phyloP scores from a whole-genome alignment of 2,329 filamentous ascomycete genomes.

The Ophiostoma ulmi region DNA sequence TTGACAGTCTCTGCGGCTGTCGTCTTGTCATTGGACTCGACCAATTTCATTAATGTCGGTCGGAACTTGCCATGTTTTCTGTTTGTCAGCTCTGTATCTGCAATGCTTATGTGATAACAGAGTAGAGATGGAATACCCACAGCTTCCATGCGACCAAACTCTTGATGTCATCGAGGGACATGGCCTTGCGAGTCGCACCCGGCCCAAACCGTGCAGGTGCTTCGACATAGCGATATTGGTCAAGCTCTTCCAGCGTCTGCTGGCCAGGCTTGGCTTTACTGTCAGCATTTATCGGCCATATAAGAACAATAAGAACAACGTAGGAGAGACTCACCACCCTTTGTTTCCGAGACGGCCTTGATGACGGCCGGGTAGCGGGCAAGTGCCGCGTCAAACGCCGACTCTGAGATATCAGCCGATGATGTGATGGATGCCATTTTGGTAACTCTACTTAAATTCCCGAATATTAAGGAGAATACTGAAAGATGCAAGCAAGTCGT shows the following conservation, averaged over 20 bases:
- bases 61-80: constrained; percentile 57
- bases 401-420: constrained; percentile 19
- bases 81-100: constrained; percentile 3
- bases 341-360: constrained; percentile 41
- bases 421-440: constrained; percentile 1
- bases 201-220: constrained; percentile 46
- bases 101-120: not conserved
- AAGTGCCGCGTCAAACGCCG: constrained; percentile 20
- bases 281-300: constrained; percentile 28
- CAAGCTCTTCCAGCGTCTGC: constrained; percentile 52
- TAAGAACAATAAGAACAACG: not conserved
- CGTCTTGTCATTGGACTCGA: constrained; percentile 54
- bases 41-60: constrained; percentile 55
- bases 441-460: too few species aligned
- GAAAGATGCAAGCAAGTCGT: too few species aligned
- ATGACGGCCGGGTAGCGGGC: constrained; percentile 36
- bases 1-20: constrained; percentile 46
- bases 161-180: constrained; percentile 55
- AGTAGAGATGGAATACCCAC: constrained; percentile 39
- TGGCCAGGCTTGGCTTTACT: constrained; percentile 45
- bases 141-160: constrained; percentile 66
- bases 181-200: constrained; percentile 34
- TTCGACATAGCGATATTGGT: constrained; percentile 54
- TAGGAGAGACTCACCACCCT: constrained; percentile 37
- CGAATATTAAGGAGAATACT: too few species aligned